Percentiles rank a stretch among this genome's conserved stretches.
Evolutionary conservation across 331 rosid genomes (phyloP).

Genomic region (Cydonia oblonga): DNA sequence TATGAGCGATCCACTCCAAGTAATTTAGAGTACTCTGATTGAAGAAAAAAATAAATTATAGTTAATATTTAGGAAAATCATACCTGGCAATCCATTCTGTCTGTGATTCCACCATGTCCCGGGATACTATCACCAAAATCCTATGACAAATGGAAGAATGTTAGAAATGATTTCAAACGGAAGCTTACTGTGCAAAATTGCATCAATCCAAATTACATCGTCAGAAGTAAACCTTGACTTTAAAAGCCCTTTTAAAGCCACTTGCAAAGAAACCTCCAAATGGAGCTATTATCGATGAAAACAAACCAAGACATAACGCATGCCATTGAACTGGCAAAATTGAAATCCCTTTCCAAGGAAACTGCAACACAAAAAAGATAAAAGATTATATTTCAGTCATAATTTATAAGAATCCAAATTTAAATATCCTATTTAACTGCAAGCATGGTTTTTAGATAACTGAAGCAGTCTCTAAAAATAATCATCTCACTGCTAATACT

Average conservation of each 20-base stretch:
- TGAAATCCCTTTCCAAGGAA: slow-evolving; percentile 76
- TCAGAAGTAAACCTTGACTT: slow-evolving; percentile 57
- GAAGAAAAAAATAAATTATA: not conserved
- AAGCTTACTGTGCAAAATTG: slow-evolving; percentile 3
- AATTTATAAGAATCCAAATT: slow-evolving; percentile 3
- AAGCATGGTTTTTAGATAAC: not conserved
- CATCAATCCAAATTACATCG: slow-evolving; percentile 1
- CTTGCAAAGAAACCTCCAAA: slow-evolving; percentile 99
- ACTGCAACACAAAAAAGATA: slow-evolving; percentile 33
- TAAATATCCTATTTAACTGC: not conserved
- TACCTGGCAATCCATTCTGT: slow-evolving; percentile 99
- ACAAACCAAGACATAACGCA: slow-evolving; percentile 78
- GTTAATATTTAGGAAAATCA: not conserved
- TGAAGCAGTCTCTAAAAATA: not conserved
- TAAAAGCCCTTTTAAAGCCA: slow-evolving; percentile 97
- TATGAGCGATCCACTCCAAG: not conserved
- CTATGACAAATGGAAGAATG: slow-evolving; percentile 28
- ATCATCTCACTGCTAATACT: not conserved
- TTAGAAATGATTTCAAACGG: slow-evolving; percentile 11
- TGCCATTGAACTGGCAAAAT: slow-evolving; percentile 91
- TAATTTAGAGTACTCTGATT: not conserved
- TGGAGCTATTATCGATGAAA: slow-evolving; percentile 97
- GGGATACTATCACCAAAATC: slow-evolving; percentile 99
- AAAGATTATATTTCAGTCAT: not conserved
- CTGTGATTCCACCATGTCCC: slow-evolving; percentile 97